Conservation (phyloP, 768 basidiomycete genomes). For the Pisolithus sp. region DNA sequence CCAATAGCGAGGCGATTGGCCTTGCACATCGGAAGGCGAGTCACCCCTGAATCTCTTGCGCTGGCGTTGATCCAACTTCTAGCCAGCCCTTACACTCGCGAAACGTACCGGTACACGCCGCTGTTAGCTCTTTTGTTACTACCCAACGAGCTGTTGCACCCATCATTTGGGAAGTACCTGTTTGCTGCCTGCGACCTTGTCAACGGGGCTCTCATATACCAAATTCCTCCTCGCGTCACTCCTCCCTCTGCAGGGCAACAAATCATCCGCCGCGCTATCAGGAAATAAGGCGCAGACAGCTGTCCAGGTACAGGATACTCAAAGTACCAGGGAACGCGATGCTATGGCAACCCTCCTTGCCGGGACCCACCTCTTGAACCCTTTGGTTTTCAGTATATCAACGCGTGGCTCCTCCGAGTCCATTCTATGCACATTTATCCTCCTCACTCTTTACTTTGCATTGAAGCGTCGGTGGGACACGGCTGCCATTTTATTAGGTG, state of each 20-base stretch:
- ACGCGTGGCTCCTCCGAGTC: slow-evolving; percentile 96
- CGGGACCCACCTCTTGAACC: slow-evolving; percentile 81
- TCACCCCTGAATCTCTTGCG: slow-evolving; percentile 13
- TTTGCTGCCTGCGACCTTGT: slow-evolving; percentile 81
- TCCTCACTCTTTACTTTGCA: slow-evolving; percentile 58
- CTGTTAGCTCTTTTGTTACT: slow-evolving; percentile 76
- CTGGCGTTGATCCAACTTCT: slow-evolving; percentile 1
- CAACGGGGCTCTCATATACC: slow-evolving; percentile 68
- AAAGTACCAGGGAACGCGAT: background rate
- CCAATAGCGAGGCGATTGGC: slow-evolving; percentile 38
- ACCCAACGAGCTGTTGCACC: slow-evolving; percentile 76
- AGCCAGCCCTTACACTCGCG: slow-evolving; percentile 78
- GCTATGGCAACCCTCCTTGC: slow-evolving; percentile 51
- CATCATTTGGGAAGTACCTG: slow-evolving; percentile 85
- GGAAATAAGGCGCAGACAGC: slow-evolving; percentile 4
- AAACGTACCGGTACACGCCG: slow-evolving; percentile 96
- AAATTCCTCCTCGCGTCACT: slow-evolving; percentile 48
- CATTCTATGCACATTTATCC: slow-evolving; percentile 72
- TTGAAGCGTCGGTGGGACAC: slow-evolving; percentile 52
- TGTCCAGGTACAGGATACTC: background rate
- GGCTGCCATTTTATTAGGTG: slow-evolving; percentile 69
- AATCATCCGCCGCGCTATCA: background rate
- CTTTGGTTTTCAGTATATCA: slow-evolving; percentile 91
- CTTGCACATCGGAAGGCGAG: slow-evolving; percentile 68
- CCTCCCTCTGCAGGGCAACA: slow-evolving; percentile 27